Conservation (phyloP, 345 rosid genomes). For the Psidium guajava region DNA sequence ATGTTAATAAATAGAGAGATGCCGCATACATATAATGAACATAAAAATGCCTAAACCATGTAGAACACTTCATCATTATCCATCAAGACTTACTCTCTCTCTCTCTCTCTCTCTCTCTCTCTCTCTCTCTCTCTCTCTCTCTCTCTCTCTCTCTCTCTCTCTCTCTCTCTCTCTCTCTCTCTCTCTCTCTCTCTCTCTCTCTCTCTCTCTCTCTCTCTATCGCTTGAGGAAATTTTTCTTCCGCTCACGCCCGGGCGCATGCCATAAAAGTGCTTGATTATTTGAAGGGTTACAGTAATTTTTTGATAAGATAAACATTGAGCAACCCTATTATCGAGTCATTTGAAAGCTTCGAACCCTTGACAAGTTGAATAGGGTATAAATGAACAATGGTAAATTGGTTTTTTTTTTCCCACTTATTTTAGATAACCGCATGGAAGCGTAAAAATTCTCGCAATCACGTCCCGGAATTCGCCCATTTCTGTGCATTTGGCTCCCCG, state of each 20-base stretch:
- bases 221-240: neutral
- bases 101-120: no score
- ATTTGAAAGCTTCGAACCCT: neutral
- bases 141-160: no score
- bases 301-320: neutral
- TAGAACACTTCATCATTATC: no score
- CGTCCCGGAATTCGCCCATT: neutral
- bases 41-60: no score
- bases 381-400: no score
- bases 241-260: fast-evolving
- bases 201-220: no score
- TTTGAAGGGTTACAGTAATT: neutral
- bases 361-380: neutral
- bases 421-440: neutral
- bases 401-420: fast-evolving
- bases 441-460: neutral
- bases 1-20: no score
- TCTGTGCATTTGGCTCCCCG: neutral
- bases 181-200: no score
- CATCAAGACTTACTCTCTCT: no score
- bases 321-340: neutral
- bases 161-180: no score
- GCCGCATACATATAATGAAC: no score
- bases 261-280: neutral
- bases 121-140: no score